Conservation (phyloP, 495 filamentous ascomycete genomes). For the Tuber umbilicatum region DNA sequence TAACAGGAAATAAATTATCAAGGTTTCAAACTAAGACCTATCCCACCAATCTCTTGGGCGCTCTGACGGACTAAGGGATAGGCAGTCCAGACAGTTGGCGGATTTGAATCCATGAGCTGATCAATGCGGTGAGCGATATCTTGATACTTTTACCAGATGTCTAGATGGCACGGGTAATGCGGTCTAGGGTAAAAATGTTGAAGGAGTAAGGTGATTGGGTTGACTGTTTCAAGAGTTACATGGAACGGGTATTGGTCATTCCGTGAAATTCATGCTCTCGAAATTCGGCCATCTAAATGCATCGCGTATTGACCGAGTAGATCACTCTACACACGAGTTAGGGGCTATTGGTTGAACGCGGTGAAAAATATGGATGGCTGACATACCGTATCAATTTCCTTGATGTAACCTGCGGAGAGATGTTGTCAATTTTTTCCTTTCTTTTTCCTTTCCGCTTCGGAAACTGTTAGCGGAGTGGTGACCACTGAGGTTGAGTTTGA, state of each 20-base stretch:
- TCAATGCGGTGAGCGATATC: not conserved
- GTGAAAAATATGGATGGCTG: not conserved
- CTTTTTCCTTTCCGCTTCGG: slow-evolving; percentile 18
- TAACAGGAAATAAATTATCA: too few species aligned
- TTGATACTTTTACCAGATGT: not conserved
- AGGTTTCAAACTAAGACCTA: too few species aligned
- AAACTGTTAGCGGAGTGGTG: slow-evolving; percentile 19
- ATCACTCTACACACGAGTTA: not conserved
- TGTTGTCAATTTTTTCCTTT: slow-evolving; percentile 22
- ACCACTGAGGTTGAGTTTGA: slow-evolving; percentile 20
- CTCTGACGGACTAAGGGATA: not conserved
- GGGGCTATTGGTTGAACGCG: not conserved
- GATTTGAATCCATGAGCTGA: not conserved
- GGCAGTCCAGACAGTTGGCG: not conserved
- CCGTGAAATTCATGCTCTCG: not conserved
- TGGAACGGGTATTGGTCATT: not conserved
- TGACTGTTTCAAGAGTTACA: not conserved
- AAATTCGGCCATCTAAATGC: not conserved
- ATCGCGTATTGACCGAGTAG: not conserved
- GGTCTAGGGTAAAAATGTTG: not conserved
- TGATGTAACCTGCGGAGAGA: slow-evolving; percentile 1
- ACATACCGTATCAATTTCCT: not conserved
- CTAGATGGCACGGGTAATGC: not conserved
- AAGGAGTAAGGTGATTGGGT: not conserved
- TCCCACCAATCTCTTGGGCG: too few species aligned